These are phyloP conservation scores for Aureobasidium leucospermi DNA, from an alignment of 2,329 filamentous ascomycete species.

Conservation along the genomic window DNA sequence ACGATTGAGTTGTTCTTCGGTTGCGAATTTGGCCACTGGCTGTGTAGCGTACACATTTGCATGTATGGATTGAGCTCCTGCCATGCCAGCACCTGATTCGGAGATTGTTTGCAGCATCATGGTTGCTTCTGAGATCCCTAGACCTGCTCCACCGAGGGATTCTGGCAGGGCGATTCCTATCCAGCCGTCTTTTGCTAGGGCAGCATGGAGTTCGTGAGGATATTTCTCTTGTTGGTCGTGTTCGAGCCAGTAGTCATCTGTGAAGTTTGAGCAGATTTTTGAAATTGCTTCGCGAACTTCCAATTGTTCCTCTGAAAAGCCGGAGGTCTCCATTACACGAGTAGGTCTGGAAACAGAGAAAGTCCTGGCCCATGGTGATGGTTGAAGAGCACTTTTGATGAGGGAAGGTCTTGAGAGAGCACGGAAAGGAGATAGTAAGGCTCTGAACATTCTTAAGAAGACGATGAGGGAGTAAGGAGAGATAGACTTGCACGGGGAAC, in stretches of 20 bases:
- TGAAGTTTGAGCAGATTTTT: conserved; percentile 37
- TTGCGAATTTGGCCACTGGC: conserved; percentile 65
- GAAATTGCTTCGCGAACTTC: conserved; percentile 37
- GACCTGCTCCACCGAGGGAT: conserved; percentile 62
- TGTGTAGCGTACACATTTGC: conserved; percentile 69
- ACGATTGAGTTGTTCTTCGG: conserved; percentile 52
- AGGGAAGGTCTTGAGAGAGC: neutral
- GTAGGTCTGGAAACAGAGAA: conserved; percentile 8
- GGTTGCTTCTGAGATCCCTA: conserved; percentile 70
- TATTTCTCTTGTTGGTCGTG: conserved; percentile 64
- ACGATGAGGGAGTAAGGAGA: neutral
- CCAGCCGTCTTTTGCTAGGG: conserved; percentile 69
- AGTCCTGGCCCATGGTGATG: conserved; percentile 21
- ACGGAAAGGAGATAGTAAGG: neutral
- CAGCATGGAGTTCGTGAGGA: conserved; percentile 68
- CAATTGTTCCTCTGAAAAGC: conserved; percentile 35
- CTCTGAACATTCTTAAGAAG: neutral
- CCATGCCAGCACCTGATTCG: conserved; percentile 71
- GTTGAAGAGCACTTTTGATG: too few species aligned
- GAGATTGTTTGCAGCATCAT: conserved; percentile 83
- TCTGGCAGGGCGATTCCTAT: conserved; percentile 74
- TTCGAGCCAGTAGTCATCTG: conserved; percentile 61
- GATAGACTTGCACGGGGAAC: neutral
- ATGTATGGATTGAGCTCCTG: conserved; percentile 53
- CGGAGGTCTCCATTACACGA: conserved; percentile 22